Percentiles rank a stretch among this genome's conserved stretches.
phyloP scores from a whole-genome alignment of 23 red algal genomes.

The Chondrus crispus region DNA sequence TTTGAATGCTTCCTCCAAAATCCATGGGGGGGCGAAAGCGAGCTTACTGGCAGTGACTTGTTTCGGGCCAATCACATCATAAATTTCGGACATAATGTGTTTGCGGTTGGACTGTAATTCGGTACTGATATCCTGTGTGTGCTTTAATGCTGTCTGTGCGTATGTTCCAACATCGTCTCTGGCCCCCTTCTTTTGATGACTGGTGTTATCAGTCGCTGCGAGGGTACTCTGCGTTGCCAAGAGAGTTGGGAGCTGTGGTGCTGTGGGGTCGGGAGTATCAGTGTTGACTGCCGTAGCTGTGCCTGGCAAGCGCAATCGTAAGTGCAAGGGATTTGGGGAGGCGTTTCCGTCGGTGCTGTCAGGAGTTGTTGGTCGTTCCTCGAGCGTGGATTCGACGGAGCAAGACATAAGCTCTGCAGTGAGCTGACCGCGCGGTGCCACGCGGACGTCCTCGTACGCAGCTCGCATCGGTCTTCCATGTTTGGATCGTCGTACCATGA shows the following conservation, averaged over 20 bases:
- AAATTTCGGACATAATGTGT: not conserved
- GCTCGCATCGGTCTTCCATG: not conserved
- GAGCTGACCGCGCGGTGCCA: not conserved
- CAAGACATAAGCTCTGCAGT: not conserved
- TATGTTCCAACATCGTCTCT: not conserved
- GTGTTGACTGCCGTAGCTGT: not conserved
- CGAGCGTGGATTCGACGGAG: not conserved
- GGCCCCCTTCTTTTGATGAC: not conserved
- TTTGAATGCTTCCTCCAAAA: not conserved
- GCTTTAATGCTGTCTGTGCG: not conserved
- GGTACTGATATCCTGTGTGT: not conserved
- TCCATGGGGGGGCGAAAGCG: not conserved
- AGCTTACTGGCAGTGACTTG: not conserved
- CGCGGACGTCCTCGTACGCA: conserved; percentile 22
- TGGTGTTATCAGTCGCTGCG: not conserved
- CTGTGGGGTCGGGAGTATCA: not conserved
- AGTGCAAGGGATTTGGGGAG: not conserved
- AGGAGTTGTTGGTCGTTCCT: not conserved
- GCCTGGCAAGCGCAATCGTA: not conserved
- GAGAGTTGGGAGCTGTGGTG: too few species aligned
- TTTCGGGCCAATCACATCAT: not conserved
- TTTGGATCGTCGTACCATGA: not conserved
- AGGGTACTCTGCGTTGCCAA: too few species aligned
- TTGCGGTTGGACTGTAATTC: not conserved
- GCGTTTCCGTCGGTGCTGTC: not conserved